Evolutionary conservation across 345 rosid species (phyloP).

Genomic region (Raphanus raphanistrum): DNA sequence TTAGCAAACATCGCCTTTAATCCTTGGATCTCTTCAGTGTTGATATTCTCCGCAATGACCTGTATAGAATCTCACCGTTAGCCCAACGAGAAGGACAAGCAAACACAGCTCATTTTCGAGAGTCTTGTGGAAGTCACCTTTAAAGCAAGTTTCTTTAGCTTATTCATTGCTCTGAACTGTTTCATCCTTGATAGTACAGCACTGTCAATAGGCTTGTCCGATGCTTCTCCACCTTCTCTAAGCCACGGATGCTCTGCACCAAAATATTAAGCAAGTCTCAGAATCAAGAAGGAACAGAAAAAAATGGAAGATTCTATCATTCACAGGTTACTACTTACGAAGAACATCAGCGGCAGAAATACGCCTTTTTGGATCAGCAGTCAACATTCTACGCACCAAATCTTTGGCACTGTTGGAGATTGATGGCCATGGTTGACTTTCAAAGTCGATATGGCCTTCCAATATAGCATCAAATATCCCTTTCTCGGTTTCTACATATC

Average conservation of each 20-base stretch:
- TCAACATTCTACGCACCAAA: slow-evolving; percentile 71
- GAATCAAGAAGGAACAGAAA: not conserved
- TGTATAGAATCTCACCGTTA: slow-evolving; percentile 10
- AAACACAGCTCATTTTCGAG: no score
- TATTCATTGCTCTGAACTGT: slow-evolving; percentile 71
- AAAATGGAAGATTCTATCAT: not conserved
- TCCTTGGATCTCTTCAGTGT: slow-evolving; percentile 83
- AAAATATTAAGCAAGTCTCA: slow-evolving; percentile 1
- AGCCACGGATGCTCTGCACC: slow-evolving; percentile 73
- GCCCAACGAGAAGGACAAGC: no score
- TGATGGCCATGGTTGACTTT: slow-evolving; percentile 74
- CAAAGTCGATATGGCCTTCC: slow-evolving; percentile 75
- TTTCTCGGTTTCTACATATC: slow-evolving; percentile 59
- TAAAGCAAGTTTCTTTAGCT: slow-evolving; percentile 57
- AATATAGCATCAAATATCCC: slow-evolving; percentile 79
- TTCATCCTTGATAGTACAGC: slow-evolving; percentile 92
- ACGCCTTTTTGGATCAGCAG: slow-evolving; percentile 63
- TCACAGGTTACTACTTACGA: slow-evolving; percentile 41
- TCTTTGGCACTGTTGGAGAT: slow-evolving; percentile 85
- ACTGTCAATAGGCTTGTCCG: slow-evolving; percentile 86
- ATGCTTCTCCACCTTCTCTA: slow-evolving; percentile 72
- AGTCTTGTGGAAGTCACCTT: not conserved
- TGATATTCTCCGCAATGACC: slow-evolving; percentile 87
- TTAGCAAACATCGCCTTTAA: slow-evolving; percentile 79
- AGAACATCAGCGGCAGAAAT: slow-evolving; percentile 75